These are phyloP conservation scores for Myriosclerotinia curreyana DNA, from an alignment of 2,329 filamentous ascomycete genomes.

Conservation along the genomic window DNA sequence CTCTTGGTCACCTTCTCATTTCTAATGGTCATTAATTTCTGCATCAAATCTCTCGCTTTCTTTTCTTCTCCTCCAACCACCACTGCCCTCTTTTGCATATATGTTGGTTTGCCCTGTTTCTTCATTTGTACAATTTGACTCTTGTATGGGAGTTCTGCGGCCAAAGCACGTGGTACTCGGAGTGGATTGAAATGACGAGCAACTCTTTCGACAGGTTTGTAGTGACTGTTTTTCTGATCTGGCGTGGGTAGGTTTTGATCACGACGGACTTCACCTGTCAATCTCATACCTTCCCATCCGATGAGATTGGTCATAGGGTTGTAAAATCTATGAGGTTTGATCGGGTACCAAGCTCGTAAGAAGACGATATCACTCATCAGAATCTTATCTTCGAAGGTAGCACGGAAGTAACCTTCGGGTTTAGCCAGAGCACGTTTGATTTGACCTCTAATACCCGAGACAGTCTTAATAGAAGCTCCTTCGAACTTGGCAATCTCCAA, in stretches of 20 bases:
- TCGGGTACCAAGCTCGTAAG: constrained; percentile 91
- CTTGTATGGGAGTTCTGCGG: constrained; percentile 84
- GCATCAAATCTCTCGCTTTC: constrained; percentile 82
- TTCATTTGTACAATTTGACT: constrained; percentile 82
- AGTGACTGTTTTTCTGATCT: constrained; percentile 77
- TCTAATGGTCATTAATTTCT: constrained; percentile 84
- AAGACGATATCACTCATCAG: constrained; percentile 96
- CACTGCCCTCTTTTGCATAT: constrained; percentile 95
- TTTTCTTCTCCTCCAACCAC: constrained; percentile 82
- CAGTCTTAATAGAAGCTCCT: constrained; percentile 90
- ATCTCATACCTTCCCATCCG: constrained; percentile 86
- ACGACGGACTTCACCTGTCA: constrained; percentile 86
- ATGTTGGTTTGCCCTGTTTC: constrained; percentile 76
- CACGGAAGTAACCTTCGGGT: constrained; percentile 92
- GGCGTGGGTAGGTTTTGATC: constrained; percentile 74
- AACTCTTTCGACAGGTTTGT: constrained; percentile 65
- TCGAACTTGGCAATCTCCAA: constrained; percentile 98
- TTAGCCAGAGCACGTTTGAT: constrained; percentile 94
- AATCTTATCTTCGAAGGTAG: constrained; percentile 98
- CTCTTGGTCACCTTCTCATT: constrained; percentile 90
- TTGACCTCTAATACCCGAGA: constrained; percentile 91
- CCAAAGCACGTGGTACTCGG: constrained; percentile 71
- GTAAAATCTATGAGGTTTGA: constrained; percentile 94
- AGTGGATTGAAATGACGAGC: constrained; percentile 74
- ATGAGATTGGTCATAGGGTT: constrained; percentile 93